A percentile compares a stretch with the other conserved stretches of the same genome.
Evolutionary conservation across 2,329 filamentous ascomycete genomes (phyloP).

Genomic region (Stachybotrys elegans): DNA sequence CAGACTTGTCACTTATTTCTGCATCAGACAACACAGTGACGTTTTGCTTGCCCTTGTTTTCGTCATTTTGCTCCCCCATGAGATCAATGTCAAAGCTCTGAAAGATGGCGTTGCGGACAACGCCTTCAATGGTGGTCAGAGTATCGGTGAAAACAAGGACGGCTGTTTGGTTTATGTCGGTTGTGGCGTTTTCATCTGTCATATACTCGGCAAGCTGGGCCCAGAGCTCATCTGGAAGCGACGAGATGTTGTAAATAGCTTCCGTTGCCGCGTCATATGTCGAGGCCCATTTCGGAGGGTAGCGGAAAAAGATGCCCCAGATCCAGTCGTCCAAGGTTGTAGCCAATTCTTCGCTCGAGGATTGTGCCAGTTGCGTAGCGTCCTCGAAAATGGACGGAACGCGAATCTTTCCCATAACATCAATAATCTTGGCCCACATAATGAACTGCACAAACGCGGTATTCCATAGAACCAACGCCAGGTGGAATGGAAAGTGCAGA

Average conservation of each 20-base stretch:
- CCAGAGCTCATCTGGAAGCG: constrained; percentile 23
- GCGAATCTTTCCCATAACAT: constrained; percentile 18
- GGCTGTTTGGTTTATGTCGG: constrained; percentile 5
- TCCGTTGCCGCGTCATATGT: constrained; percentile 13
- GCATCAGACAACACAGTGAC: constrained; percentile 14
- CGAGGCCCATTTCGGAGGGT: constrained; percentile 17
- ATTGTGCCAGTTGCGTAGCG: constrained; percentile 11
- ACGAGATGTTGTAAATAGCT: constrained; percentile 21
- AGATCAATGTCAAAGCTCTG: constrained; percentile 26
- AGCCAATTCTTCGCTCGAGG: constrained; percentile 12
- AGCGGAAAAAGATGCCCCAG: too few species aligned
- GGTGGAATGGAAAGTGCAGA: constrained; percentile 60
- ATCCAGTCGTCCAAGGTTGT: constrained; percentile 16
- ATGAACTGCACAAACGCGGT: constrained; percentile 57
- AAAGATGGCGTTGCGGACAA: constrained; percentile 24
- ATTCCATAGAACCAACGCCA: constrained; percentile 58
- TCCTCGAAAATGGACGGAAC: constrained; percentile 8
- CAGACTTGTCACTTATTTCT: constrained; percentile 15
- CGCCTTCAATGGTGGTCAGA: constrained; percentile 8
- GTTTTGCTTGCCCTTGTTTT: constrained; percentile 12
- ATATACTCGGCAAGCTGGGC: constrained; percentile 7
- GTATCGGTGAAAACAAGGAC: constrained; percentile 5
- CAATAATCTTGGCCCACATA: constrained; percentile 36
- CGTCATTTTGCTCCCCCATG: constrained; percentile 14
- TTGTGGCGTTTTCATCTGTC: constrained; percentile 6